Evolutionary conservation across 2,329 filamentous ascomycete genomes (phyloP).

Genomic region (Dissoconium aciculare): DNA sequence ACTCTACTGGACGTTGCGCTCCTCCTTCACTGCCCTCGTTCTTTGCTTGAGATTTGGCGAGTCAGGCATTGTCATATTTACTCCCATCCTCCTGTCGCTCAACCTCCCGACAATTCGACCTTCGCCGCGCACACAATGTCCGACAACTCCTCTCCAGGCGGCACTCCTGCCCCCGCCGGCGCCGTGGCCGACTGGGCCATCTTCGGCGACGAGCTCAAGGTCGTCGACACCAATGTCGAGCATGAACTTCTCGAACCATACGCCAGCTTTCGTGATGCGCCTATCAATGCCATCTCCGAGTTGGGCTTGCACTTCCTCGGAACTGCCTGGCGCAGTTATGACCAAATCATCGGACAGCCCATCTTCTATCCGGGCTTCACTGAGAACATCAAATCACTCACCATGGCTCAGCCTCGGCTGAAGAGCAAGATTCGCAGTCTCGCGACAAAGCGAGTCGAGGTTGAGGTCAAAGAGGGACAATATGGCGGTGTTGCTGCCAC

Average conservation of each 20-base stretch:
- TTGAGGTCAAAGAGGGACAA: conserved; percentile 49
- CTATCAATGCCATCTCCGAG: conserved; percentile 74
- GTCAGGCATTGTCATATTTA: no score
- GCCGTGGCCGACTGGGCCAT: conserved; percentile 30
- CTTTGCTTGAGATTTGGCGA: no score
- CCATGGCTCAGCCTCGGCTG: conserved; percentile 62
- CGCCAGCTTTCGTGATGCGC: conserved; percentile 65
- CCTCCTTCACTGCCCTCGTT: no score
- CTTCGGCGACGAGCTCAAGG: conserved; percentile 30
- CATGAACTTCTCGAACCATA: conserved; percentile 66
- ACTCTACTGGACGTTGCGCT: no score
- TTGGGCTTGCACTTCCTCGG: conserved; percentile 86
- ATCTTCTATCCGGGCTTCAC: conserved; percentile 88
- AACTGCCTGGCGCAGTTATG: conserved; percentile 89
- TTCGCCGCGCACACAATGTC: no score
- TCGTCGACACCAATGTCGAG: conserved; percentile 38
- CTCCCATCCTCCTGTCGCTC: no score
- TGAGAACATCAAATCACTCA: conserved; percentile 69
- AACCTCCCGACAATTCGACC: no score
- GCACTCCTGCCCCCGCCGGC: conserved; percentile 2
- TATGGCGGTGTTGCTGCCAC: not conserved
- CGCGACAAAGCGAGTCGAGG: conserved; percentile 55
- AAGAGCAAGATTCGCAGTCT: conserved; percentile 60
- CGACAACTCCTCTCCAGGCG: conserved; percentile 3
- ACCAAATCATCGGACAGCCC: conserved; percentile 75